Evolutionary conservation across 306 rosid species (phyloP).

Genomic region (Psophocarpus tetragonolobus): DNA sequence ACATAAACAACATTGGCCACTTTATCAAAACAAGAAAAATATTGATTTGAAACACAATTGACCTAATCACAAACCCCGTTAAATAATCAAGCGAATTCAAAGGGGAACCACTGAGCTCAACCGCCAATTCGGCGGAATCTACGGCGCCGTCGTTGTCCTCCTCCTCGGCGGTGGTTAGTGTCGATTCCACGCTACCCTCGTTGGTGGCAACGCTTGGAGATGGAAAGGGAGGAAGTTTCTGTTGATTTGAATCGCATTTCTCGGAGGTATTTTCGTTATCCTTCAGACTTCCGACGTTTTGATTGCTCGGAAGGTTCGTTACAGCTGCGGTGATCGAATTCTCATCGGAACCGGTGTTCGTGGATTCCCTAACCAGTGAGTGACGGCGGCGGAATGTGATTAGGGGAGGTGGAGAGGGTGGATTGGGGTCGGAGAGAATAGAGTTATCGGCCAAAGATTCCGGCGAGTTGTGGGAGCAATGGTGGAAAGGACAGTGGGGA

Average conservation of each 20-base stretch:
- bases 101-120: slow-evolving; percentile 39
- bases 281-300: slow-evolving; percentile 25
- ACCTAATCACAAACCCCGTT: slow-evolving; percentile 62
- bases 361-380: slow-evolving; percentile 26
- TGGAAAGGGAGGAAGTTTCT: not conserved
- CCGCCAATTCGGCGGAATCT: slow-evolving; percentile 42
- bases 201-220: slow-evolving; percentile 34
- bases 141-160: slow-evolving; percentile 18
- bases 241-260: slow-evolving; percentile 28
- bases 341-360: slow-evolving; percentile 18
- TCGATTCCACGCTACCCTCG: slow-evolving; percentile 51
- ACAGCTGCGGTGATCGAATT: slow-evolving; percentile 1
- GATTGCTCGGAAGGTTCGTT: slow-evolving; percentile 18
- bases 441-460: slow-evolving; percentile 20
- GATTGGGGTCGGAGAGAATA: not conserved
- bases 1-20: slow-evolving; percentile 53
- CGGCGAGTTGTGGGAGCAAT: slow-evolving; percentile 36
- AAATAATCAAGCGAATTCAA: slow-evolving; percentile 45
- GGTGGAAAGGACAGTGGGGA: slow-evolving; percentile 44
- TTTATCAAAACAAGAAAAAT: slow-evolving; percentile 51
- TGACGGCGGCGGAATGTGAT: slow-evolving; percentile 46
- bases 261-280: slow-evolving; percentile 36
- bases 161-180: slow-evolving; percentile 47
- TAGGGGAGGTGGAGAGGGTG: slow-evolving; percentile 21
- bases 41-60: slow-evolving; percentile 60